A percentile compares a stretch with the other conserved stretches of the same genome.
Evolutionary conservation across 352 stramenopile species (phyloP).

Genomic region (Phytophthora crassamura): DNA sequence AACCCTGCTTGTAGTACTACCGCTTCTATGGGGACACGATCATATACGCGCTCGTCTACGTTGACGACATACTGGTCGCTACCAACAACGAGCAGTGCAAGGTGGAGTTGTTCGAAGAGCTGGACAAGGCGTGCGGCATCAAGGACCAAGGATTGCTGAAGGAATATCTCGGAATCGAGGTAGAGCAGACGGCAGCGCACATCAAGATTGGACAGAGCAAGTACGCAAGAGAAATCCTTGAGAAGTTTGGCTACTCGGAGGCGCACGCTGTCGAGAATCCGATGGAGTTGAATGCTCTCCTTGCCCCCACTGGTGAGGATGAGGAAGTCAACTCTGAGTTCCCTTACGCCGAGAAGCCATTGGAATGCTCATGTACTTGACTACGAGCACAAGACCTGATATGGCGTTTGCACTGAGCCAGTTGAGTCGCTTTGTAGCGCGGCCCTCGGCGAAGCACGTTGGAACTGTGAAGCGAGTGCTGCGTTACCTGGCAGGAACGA

Average conservation of each 20-base stretch:
- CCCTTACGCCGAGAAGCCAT: no score
- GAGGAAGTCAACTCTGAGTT: neutral
- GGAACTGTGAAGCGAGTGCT: neutral
- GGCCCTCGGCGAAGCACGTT: neutral
- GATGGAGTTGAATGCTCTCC: neutral
- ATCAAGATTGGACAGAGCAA: no score
- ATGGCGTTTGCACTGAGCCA: neutral
- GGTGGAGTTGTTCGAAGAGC: neutral
- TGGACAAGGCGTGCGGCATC: neutral
- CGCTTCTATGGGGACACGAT: no score
- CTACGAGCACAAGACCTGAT: conserved; percentile 13
- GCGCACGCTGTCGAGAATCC: no score
- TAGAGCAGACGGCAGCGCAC: no score
- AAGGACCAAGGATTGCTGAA: neutral
- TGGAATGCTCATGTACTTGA: no score
- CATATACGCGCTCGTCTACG: conserved; percentile 2
- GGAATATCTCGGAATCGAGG: neutral
- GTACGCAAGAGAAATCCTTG: no score
- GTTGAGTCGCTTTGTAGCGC: conserved; percentile 2
- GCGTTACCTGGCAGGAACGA: no score
- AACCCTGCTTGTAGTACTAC: conserved; percentile 1
- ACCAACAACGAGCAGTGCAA: neutral
- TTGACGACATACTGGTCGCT: neutral
- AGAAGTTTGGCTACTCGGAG: no score
- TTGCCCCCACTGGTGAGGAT: neutral